Percentiles rank a stretch among this genome's conserved stretches.
These are phyloP conservation scores for Aspergillus hiratsukae DNA, from an alignment of 2,329 filamentous ascomycete genomes.

Conservation along the genomic window DNA sequence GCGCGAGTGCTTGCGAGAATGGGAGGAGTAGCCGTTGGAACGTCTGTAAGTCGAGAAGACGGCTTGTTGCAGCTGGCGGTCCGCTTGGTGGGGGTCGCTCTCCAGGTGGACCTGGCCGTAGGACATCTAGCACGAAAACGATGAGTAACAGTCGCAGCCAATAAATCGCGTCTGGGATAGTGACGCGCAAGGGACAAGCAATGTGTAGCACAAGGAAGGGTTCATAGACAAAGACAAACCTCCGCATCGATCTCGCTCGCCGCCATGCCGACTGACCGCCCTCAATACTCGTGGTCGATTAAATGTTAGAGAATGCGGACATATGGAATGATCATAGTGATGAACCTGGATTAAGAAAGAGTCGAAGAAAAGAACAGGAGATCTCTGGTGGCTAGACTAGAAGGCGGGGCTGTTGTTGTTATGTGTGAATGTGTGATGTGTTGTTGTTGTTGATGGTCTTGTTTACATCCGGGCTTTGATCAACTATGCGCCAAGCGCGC, in stretches of 20 bases:
- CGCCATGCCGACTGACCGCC: background rate
- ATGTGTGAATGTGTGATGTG: background rate
- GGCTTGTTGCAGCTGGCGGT: constrained; percentile 20
- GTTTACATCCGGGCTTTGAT: background rate
- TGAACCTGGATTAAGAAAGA: background rate
- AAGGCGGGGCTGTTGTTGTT: background rate
- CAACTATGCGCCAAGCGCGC: constrained; percentile 5
- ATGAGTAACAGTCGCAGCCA: background rate
- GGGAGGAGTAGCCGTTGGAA: constrained; percentile 8
- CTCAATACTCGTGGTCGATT: background rate
- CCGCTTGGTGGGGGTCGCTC: constrained; percentile 16
- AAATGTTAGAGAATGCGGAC: background rate
- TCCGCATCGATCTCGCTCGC: background rate
- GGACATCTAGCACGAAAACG: constrained; percentile 9
- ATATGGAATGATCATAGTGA: background rate
- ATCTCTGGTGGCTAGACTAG: background rate
- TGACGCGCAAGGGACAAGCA: background rate
- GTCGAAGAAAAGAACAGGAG: background rate
- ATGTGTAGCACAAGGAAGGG: background rate
- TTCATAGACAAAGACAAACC: background rate
- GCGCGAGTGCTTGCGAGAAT: constrained; percentile 29
- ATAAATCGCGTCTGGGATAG: background rate
- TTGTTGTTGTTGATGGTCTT: background rate
- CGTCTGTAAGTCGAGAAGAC: constrained; percentile 15
- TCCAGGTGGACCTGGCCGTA: constrained; percentile 14